Evolutionary conservation across 805 yeast species (phyloP).

Genomic region (Lipomyces orientalis): DNA sequence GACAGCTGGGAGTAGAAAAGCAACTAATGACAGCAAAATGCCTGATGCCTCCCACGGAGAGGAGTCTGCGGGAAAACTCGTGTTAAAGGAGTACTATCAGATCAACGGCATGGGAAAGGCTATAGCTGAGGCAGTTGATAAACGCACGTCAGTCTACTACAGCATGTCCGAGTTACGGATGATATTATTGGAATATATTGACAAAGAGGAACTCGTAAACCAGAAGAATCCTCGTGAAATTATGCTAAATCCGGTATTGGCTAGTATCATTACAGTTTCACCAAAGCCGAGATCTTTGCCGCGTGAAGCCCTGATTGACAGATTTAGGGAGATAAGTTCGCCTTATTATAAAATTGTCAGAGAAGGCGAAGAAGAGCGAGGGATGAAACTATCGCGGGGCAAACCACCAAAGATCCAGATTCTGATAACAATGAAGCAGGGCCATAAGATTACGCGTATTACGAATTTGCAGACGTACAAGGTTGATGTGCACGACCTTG

Average conservation of each 20-base stretch:
- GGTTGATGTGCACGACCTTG: constrained; percentile 67
- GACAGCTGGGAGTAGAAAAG: constrained; percentile 26
- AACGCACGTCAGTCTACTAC: constrained; percentile 56
- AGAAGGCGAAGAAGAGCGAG: constrained; percentile 51
- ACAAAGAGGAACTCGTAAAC: constrained; percentile 56
- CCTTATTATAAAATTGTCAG: constrained; percentile 54
- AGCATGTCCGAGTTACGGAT: constrained; percentile 60
- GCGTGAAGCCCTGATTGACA: constrained; percentile 48
- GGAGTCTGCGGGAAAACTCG: constrained; percentile 1
- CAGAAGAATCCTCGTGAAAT: constrained; percentile 60
- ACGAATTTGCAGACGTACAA: constrained; percentile 70
- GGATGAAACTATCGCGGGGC: constrained; percentile 61
- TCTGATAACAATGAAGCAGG: constrained; percentile 75
- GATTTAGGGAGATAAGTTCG: constrained; percentile 53
- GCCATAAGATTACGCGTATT: constrained; percentile 81
- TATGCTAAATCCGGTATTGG: constrained; percentile 59
- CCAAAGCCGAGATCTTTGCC: constrained; percentile 40
- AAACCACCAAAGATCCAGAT: constrained; percentile 68
- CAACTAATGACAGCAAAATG: constrained; percentile 22
- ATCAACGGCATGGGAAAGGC: constrained; percentile 55
- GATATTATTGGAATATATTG: constrained; percentile 62
- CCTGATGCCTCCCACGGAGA: background rate
- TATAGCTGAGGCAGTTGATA: constrained; percentile 51
- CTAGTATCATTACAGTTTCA: background rate
- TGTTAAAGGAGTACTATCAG: constrained; percentile 25